phyloP scores from a whole-genome alignment of 805 yeast species.

The Candida coquimbonensis region DNA sequence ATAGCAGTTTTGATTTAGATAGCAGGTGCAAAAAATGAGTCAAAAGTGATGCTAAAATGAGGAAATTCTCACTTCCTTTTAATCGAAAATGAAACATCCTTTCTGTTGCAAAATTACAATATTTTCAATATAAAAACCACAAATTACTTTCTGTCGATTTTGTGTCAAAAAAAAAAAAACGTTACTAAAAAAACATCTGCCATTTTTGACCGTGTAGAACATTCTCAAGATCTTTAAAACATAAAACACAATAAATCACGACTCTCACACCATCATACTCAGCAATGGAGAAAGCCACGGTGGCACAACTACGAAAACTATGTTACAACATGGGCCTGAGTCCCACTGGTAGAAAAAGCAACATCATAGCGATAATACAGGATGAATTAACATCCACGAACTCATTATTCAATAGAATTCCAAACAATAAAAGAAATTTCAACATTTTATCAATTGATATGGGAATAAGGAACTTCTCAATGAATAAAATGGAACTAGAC shows the following conservation, averaged over 20 bases:
- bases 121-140: background rate
- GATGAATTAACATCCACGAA: slow-evolving; percentile 1
- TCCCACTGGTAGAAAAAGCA: slow-evolving; percentile 12
- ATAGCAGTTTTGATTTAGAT: background rate
- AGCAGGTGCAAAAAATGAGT: too few relatives aligned
- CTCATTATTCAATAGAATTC: slow-evolving; percentile 10
- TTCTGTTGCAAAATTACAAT: background rate
- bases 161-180: too few relatives aligned
- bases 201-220: background rate
- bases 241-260: background rate
- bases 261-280: background rate
- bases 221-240: background rate
- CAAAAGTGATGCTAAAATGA: too few relatives aligned
- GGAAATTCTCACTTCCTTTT: too few relatives aligned
- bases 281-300: slow-evolving; percentile 10
- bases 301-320: slow-evolving; percentile 9
- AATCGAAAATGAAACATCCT: too few relatives aligned
- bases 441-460: slow-evolving; percentile 29
- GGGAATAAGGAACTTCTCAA: slow-evolving; percentile 32
- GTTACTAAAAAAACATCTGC: background rate
- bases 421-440: slow-evolving; percentile 15
- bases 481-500: slow-evolving; percentile 20
- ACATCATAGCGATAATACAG: slow-evolving; percentile 4
- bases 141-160: background rate
- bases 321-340: slow-evolving; percentile 14